These are phyloP conservation scores for Dovyalis caffra DNA, from an alignment of 345 rosid genomes.

Conservation along the genomic window DNA sequence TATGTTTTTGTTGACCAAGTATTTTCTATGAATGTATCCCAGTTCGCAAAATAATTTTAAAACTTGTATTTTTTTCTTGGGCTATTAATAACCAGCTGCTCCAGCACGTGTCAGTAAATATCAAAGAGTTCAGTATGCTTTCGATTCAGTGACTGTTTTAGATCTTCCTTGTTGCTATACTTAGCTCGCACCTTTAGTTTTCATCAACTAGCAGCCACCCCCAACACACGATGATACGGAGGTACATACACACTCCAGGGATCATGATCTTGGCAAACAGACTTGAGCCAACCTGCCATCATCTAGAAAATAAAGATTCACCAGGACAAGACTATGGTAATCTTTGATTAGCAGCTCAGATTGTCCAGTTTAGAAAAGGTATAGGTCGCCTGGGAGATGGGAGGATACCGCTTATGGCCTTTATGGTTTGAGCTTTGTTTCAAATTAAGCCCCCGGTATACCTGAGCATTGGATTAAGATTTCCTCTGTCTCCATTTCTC, in stretches of 20 bases:
- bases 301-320: background rate
- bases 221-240: background rate
- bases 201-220: background rate
- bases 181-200: background rate
- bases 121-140: background rate
- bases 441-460: too few relatives aligned
- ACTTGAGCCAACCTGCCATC: background rate
- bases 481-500: too few relatives aligned
- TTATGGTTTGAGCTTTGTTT: background rate
- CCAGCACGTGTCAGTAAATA: background rate
- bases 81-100: background rate
- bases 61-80: background rate
- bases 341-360: background rate
- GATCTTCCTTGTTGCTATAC: background rate
- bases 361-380: background rate
- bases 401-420: background rate
- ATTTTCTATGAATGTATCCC: background rate
- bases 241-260: background rate
- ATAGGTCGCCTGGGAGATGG: background rate
- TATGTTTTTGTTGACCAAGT: background rate
- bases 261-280: background rate
- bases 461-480: too few relatives aligned
- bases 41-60: background rate
- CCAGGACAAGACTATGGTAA: too few relatives aligned
- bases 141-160: background rate